phyloP scores from a whole-genome alignment of 1,284 basidiomycete species.

The Leccinum olivaceoglutinosum region DNA sequence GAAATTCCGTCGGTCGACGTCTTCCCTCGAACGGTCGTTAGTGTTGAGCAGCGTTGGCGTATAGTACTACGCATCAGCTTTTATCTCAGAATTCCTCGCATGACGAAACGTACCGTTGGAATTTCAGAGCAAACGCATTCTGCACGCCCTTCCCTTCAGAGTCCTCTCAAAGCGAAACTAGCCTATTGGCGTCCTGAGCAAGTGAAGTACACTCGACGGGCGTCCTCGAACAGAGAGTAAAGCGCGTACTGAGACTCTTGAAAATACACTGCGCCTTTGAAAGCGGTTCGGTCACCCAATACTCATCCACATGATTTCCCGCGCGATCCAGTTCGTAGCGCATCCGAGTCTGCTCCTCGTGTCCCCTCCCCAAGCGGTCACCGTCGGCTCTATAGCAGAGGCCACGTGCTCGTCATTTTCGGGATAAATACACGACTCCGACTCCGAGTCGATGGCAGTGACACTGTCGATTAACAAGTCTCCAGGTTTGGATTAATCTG shows the following conservation, averaged over 20 bases:
- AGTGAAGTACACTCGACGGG: constrained; percentile 28
- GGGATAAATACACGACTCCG: constrained; percentile 50
- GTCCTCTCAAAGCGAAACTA: constrained; percentile 52
- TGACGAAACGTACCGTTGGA: constrained; percentile 46
- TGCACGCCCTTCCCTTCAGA: constrained; percentile 32
- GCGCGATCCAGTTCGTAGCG: constrained; percentile 36
- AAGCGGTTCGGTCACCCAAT: constrained; percentile 39
- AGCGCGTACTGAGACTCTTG: constrained; percentile 45
- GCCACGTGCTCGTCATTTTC: constrained; percentile 32
- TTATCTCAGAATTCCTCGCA: constrained; percentile 1
- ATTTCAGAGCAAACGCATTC: constrained; percentile 49
- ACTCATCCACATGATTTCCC: constrained; percentile 36
- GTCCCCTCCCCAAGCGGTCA: constrained; percentile 69
- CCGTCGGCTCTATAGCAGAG: constrained; percentile 37
- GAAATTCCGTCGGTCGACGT: too few relatives aligned
- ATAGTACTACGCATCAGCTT: constrained; percentile 26
- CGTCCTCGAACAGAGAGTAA: constrained; percentile 47
- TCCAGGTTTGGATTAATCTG: constrained; percentile 72
- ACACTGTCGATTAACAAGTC: constrained; percentile 54
- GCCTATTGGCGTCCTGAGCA: constrained; percentile 37
- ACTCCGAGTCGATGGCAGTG: constrained; percentile 42
- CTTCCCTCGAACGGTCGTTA: too few relatives aligned
- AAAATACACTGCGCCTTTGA: constrained; percentile 42
- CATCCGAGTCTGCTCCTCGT: constrained; percentile 25
- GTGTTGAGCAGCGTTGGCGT: too few relatives aligned